Evolutionary conservation across 2,329 filamentous ascomycete species (phyloP).

Genomic region (Rugonectria rugulosa): DNA sequence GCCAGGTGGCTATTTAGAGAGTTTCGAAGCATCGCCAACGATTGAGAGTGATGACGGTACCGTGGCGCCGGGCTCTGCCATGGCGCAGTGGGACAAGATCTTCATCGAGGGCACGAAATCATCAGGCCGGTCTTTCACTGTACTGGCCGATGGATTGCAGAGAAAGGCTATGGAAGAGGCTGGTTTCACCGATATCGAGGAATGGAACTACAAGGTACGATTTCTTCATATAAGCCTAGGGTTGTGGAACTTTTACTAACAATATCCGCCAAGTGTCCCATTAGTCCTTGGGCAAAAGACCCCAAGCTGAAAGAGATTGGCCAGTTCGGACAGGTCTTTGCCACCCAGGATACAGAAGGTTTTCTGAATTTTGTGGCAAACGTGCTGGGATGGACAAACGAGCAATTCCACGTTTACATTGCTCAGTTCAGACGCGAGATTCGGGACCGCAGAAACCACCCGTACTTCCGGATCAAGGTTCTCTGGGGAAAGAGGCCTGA

Average conservation of each 20-base stretch:
- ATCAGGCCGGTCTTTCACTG: constrained; percentile 22
- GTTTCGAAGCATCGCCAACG: constrained; percentile 23
- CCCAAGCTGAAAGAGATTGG: constrained; percentile 30
- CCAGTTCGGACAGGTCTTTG: constrained; percentile 31
- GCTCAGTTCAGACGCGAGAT: constrained; percentile 43
- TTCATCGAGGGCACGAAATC: constrained; percentile 26
- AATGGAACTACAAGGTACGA: constrained; percentile 26
- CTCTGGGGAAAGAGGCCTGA: constrained; percentile 40
- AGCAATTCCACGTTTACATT: constrained; percentile 43
- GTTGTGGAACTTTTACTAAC: not conserved
- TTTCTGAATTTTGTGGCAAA: constrained; percentile 10
- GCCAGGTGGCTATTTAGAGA: constrained; percentile 24
- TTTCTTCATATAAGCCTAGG: no score
- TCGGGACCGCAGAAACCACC: constrained; percentile 32
- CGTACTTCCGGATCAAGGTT: constrained; percentile 35
- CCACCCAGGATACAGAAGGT: constrained; percentile 19
- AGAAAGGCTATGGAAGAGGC: constrained; percentile 22
- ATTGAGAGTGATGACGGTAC: constrained; percentile 24
- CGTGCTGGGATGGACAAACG: constrained; percentile 41
- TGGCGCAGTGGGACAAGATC: constrained; percentile 32
- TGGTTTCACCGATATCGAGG: constrained; percentile 17
- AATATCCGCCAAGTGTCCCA: constrained; percentile 9
- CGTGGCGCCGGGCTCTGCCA: constrained; percentile 21
- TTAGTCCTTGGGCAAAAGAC: constrained; percentile 31
- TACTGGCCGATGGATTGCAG: constrained; percentile 24